A percentile compares a stretch with the other conserved stretches of the same genome.
These are phyloP conservation scores for Populus tremula DNA, from an alignment of 345 rosid species.

Conservation along the genomic window DNA sequence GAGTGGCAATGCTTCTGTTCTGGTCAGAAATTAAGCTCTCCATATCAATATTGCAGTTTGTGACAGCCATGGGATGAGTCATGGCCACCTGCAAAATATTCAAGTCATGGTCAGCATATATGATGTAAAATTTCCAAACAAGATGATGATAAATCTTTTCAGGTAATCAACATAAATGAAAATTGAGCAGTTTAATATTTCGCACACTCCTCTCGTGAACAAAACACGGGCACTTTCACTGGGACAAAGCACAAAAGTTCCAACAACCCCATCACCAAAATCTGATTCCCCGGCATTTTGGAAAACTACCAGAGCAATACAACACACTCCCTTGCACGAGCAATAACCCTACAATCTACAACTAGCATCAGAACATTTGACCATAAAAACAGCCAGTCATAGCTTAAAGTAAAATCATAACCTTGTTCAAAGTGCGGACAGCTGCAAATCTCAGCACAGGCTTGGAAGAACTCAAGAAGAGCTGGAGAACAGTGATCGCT, in stretches of 20 bases:
- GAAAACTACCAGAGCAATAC: neutral
- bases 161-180: neutral
- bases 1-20: constrained; percentile 98
- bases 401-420: constrained; percentile 17
- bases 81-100: constrained; percentile 75
- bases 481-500: constrained; percentile 96
- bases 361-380: neutral
- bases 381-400: neutral
- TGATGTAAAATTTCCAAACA: neutral
- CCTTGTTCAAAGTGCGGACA: constrained; percentile 98
- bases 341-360: neutral
- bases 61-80: constrained; percentile 99
- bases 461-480: constrained; percentile 92
- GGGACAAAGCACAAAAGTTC: neutral
- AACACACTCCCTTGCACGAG: neutral
- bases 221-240: neutral
- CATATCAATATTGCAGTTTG: constrained; percentile 99
- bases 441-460: constrained; percentile 98
- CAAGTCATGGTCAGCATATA: neutral
- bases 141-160: neutral
- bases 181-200: neutral
- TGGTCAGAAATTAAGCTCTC: constrained; percentile 97
- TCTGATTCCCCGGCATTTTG: neutral
- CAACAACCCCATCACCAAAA: neutral
- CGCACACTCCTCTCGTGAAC: neutral